Percentiles rank a stretch among this genome's conserved stretches.
Conservation (phyloP, 2,329 filamentous ascomycete genomes). For the Pseudogymnoascus sp. region DNA sequence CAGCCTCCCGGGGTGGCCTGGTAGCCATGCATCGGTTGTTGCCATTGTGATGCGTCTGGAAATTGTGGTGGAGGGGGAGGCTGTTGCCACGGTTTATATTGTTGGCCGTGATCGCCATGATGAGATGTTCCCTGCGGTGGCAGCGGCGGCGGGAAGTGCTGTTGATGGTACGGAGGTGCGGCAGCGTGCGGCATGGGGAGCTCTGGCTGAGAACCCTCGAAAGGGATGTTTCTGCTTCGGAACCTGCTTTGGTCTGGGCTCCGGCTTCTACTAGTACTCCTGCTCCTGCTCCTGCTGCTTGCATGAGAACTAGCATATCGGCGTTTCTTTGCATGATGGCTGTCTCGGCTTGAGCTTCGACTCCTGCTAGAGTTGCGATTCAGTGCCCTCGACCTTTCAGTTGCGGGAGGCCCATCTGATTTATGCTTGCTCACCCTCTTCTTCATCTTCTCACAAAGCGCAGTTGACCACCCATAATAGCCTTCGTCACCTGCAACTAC, state of each 20-base stretch:
- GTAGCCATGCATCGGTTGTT: neutral
- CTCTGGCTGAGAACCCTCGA: slow-evolving; percentile 1
- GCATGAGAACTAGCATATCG: slow-evolving; percentile 9
- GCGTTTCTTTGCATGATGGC: slow-evolving; percentile 17
- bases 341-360: slow-evolving; percentile 19
- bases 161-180: neutral
- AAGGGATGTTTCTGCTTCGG: neutral
- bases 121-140: neutral
- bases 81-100: neutral
- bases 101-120: neutral
- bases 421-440: slow-evolving; percentile 31
- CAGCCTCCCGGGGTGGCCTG: neutral
- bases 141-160: neutral
- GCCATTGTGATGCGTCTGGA: neutral
- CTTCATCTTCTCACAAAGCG: slow-evolving; percentile 77
- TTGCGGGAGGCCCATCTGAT: slow-evolving; percentile 9
- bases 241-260: neutral
- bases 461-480: slow-evolving; percentile 81
- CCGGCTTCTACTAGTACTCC: slow-evolving; percentile 2
- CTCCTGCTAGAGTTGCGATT: slow-evolving; percentile 15
- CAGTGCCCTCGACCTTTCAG: slow-evolving; percentile 10
- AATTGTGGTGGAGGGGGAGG: neutral
- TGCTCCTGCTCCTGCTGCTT: slow-evolving; percentile 6
- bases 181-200: neutral
- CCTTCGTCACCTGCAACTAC: slow-evolving; percentile 56